phyloP scores from a whole-genome alignment of 345 rosid genomes.

The Raphanus sativus region DNA sequence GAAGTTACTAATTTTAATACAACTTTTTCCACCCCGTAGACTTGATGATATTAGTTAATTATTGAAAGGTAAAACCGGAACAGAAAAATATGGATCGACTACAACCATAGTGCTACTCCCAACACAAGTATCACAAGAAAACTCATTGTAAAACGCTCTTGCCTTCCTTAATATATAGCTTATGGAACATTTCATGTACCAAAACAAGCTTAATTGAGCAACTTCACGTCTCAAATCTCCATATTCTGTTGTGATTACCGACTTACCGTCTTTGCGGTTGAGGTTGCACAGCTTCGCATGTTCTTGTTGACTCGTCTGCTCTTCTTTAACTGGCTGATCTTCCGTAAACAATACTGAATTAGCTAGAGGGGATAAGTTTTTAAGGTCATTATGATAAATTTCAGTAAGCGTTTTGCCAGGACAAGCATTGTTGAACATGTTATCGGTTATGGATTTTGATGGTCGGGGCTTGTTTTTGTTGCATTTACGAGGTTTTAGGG shows the following conservation, averaged over 20 bases:
- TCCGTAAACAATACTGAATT: slow-evolving; percentile 13
- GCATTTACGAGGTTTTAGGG: slow-evolving; percentile 16
- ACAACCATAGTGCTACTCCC: slow-evolving; percentile 3
- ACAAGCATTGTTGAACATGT: slow-evolving; percentile 12
- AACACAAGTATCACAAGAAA: slow-evolving; percentile 37
- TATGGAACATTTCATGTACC: slow-evolving; percentile 43
- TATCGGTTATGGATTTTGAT: slow-evolving; percentile 26
- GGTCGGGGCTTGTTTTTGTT: slow-evolving; percentile 10
- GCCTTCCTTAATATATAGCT: slow-evolving; percentile 46
- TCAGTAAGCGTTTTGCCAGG: slow-evolving; percentile 8
- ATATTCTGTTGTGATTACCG: not conserved
- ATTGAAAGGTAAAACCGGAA: slow-evolving; percentile 43
- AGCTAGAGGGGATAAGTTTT: not conserved
- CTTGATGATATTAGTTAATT: not conserved
- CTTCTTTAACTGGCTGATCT: not conserved
- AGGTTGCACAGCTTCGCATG: not conserved
- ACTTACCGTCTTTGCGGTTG: slow-evolving; percentile 4
- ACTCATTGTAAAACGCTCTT: slow-evolving; percentile 49
- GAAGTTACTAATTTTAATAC: not conserved
- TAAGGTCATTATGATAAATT: not conserved
- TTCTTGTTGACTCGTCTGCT: slow-evolving; percentile 14
- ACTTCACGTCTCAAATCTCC: slow-evolving; percentile 28
- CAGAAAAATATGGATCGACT: slow-evolving; percentile 50
- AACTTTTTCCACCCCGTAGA: not conserved
- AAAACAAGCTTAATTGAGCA: slow-evolving; percentile 34